Percentiles rank a stretch among this genome's conserved stretches.
These are phyloP conservation scores for Exophiala oligosperma DNA, from an alignment of 2,329 filamentous ascomycete species.

Conservation along the genomic window DNA sequence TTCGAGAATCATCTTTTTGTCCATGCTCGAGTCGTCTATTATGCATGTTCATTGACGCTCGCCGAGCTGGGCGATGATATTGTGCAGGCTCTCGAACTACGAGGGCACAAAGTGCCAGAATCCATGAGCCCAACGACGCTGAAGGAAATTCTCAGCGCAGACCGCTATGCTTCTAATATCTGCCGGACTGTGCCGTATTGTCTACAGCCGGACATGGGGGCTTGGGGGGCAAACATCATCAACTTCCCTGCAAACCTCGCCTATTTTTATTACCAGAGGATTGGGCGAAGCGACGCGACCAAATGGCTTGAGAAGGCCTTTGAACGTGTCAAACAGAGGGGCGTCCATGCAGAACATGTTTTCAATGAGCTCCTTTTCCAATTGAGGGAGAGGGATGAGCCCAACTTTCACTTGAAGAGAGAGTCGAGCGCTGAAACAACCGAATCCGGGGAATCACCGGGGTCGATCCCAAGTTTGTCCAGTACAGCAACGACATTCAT, in stretches of 20 bases:
- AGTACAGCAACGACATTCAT: background rate
- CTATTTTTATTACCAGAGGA: constrained; percentile 16
- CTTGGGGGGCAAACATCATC: constrained; percentile 24
- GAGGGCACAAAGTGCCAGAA: constrained; percentile 9
- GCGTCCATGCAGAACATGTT: constrained; percentile 18
- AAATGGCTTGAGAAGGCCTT: constrained; percentile 20
- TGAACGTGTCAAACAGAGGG: constrained; percentile 16
- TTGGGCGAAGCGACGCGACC: constrained; percentile 10
- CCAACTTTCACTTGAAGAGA: constrained; percentile 6
- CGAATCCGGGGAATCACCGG: constrained; percentile 3
- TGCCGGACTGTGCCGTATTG: constrained; percentile 24
- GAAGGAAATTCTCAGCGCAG: constrained; percentile 10
- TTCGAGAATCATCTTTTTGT: constrained; percentile 27
- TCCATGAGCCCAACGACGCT: constrained; percentile 2
- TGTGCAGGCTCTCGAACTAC: constrained; percentile 6
- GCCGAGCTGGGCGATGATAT: constrained; percentile 20
- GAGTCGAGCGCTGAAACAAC: constrained; percentile 14
- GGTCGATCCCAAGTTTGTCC: constrained; percentile 1
- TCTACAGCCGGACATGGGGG: constrained; percentile 27
- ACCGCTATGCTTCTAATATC: constrained; percentile 20
- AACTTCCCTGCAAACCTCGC: constrained; percentile 25
- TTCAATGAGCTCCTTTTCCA: constrained; percentile 3
- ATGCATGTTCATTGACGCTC: constrained; percentile 21
- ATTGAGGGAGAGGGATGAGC: constrained; percentile 6
- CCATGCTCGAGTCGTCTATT: constrained; percentile 25